These are phyloP conservation scores for Grammothele lineata DNA, from an alignment of 768 basidiomycete species.

Conservation along the genomic window DNA sequence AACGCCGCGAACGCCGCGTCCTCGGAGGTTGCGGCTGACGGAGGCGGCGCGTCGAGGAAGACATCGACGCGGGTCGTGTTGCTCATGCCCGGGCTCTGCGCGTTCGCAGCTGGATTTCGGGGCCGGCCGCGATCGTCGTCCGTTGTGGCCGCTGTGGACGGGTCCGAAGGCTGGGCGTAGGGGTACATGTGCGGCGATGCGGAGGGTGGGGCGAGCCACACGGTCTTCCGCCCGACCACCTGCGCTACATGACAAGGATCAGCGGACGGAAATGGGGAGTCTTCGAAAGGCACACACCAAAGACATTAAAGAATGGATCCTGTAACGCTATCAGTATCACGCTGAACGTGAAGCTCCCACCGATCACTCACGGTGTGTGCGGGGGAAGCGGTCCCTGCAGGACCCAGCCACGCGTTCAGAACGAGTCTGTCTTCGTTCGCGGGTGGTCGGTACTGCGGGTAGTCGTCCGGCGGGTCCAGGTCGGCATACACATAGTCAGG, in stretches of 20 bases:
- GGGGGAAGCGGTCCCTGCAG: slow-evolving; percentile 73
- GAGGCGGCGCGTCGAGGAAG: no score
- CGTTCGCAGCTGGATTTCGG: slow-evolving; percentile 37
- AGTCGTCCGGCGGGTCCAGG: slow-evolving; percentile 39
- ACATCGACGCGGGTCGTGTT: slow-evolving; percentile 88
- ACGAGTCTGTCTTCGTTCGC: slow-evolving; percentile 59
- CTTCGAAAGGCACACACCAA: slow-evolving; percentile 45
- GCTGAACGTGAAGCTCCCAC: not conserved
- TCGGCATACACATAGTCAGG: slow-evolving; percentile 87
- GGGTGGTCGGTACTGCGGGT: slow-evolving; percentile 58
- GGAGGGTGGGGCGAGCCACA: slow-evolving; percentile 86
- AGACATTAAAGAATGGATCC: slow-evolving; percentile 95
- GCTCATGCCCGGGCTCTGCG: slow-evolving; percentile 45
- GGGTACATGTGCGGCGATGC: slow-evolving; percentile 57
- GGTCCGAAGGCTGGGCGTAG: slow-evolving; percentile 28
- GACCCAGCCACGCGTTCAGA: slow-evolving; percentile 82
- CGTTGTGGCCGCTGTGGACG: slow-evolving; percentile 9
- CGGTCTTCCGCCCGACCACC: slow-evolving; percentile 81
- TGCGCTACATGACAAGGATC: slow-evolving; percentile 57
- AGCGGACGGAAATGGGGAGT: not conserved
- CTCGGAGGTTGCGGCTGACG: no score
- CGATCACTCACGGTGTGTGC: slow-evolving; percentile 73
- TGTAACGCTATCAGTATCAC: slow-evolving; percentile 27
- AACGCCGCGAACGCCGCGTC: slow-evolving; percentile 41
- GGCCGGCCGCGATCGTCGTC: slow-evolving; percentile 3